phyloP scores from a whole-genome alignment of 192 early-diverging fungal genomes.

The Lunasporangiospora selenospora region DNA sequence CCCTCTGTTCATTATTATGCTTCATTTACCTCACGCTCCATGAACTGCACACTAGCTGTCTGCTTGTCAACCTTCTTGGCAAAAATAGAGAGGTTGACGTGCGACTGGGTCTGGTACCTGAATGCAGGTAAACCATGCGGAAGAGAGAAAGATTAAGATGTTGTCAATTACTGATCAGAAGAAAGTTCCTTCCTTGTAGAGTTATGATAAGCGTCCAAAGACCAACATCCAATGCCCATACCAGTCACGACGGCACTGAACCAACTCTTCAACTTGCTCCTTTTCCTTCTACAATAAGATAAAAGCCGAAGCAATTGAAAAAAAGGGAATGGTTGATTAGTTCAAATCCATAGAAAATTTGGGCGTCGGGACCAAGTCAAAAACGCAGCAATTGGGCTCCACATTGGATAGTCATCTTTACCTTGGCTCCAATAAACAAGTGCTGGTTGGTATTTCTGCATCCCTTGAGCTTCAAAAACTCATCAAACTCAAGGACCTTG shows the following conservation, averaged over 20 bases:
- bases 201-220: background rate
- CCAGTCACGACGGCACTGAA: conserved; percentile 91
- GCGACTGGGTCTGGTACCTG: conserved; percentile 86
- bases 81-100: conserved; percentile 90
- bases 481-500: conserved; percentile 97
- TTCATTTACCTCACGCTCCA: conserved; percentile 55
- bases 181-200: background rate
- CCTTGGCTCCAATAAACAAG: conserved; percentile 79
- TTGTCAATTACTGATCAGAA: too few relatives aligned
- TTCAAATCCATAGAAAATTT: too few relatives aligned
- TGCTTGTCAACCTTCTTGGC: conserved; percentile 88
- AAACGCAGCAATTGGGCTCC: background rate
- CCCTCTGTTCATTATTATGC: background rate
- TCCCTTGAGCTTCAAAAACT: conserved; percentile 95
- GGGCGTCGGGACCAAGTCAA: background rate
- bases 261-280: conserved; percentile 54
- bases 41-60: conserved; percentile 74
- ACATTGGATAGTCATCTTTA: conserved; percentile 16
- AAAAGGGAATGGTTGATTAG: too few relatives aligned
- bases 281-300: conserved; percentile 19
- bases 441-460: conserved; percentile 87
- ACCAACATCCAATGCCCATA: background rate
- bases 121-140: too few relatives aligned
- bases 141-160: too few relatives aligned
- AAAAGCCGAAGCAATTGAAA: background rate